Evolutionary conservation across 345 rosid species (phyloP).

Genomic region (Linum trigynum): DNA sequence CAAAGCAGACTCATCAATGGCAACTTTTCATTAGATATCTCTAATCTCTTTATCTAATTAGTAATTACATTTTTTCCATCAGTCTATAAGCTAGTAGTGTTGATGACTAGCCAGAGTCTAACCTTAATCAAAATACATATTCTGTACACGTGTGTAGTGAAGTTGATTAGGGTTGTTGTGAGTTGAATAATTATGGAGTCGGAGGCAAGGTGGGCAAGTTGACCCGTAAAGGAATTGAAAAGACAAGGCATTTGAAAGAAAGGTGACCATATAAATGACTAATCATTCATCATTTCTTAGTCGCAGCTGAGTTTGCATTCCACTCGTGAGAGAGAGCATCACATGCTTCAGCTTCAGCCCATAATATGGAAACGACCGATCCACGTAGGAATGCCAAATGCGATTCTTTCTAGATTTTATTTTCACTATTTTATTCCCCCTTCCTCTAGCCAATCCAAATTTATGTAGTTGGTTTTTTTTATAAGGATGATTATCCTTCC

Average conservation of each 20-base stretch:
- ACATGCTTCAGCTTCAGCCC: constrained; percentile 22
- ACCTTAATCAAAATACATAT: background rate
- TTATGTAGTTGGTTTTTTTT: no score
- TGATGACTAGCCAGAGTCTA: background rate
- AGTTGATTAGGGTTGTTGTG: no score
- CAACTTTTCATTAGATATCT: no score
- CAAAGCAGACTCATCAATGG: no score
- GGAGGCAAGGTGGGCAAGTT: constrained; percentile 33
- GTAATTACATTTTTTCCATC: no score
- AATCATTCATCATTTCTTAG: constrained; percentile 17
- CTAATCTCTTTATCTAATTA: no score
- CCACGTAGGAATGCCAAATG: constrained; percentile 23
- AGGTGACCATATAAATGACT: background rate
- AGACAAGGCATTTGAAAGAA: background rate
- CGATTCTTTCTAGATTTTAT: constrained; percentile 7
- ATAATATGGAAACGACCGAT: constrained; percentile 16
- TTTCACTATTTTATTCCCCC: background rate
- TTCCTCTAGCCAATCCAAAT: constrained; percentile 23
- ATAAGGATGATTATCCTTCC: no score
- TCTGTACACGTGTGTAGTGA: background rate
- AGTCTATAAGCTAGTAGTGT: no score
- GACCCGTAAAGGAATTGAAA: constrained; percentile 7
- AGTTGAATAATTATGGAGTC: background rate
- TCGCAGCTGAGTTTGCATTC: constrained; percentile 49
- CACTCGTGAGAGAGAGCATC: constrained; percentile 34